These are phyloP conservation scores for Torulaspora delbrueckii DNA, from an alignment of 805 yeast species.

Conservation along the genomic window DNA sequence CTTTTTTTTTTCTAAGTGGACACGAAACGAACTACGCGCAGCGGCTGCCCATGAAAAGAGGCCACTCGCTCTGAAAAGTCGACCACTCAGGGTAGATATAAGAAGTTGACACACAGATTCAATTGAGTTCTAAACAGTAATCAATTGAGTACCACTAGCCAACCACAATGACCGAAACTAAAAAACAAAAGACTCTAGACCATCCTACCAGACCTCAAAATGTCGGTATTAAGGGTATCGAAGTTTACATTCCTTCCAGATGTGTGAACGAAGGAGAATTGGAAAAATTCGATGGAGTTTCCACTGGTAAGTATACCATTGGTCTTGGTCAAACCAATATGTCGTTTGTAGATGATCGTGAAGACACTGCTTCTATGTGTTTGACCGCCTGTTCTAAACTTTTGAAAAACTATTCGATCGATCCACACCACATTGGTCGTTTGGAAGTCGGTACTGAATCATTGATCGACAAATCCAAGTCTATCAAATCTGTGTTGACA, in stretches of 20 bases:
- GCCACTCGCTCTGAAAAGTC: not conserved
- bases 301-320: conserved; percentile 94
- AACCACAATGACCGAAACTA: conserved; percentile 25
- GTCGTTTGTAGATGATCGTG: conserved; percentile 96
- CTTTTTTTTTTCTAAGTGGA: conserved; percentile 2
- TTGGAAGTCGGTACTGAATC: conserved; percentile 99
- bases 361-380: conserved; percentile 92
- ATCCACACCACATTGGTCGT: conserved; percentile 78
- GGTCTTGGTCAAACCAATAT: conserved; percentile 98
- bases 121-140: not conserved
- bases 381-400: conserved; percentile 80
- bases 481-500: conserved; percentile 92
- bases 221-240: conserved; percentile 96
- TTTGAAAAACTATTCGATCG: conserved; percentile 76
- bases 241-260: conserved; percentile 81
- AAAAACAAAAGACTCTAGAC: conserved; percentile 29
- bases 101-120: not conserved
- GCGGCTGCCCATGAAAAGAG: conserved; percentile 3
- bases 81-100: not conserved
- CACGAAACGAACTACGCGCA: conserved; percentile 6
- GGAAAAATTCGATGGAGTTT: conserved; percentile 77
- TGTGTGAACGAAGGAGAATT: conserved; percentile 83
- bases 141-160: not conserved
- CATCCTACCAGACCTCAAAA: conserved; percentile 54
- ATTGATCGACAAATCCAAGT: conserved; percentile 90